Conservation (phyloP, 331 rosid species). For the Ulmus americana region DNA sequence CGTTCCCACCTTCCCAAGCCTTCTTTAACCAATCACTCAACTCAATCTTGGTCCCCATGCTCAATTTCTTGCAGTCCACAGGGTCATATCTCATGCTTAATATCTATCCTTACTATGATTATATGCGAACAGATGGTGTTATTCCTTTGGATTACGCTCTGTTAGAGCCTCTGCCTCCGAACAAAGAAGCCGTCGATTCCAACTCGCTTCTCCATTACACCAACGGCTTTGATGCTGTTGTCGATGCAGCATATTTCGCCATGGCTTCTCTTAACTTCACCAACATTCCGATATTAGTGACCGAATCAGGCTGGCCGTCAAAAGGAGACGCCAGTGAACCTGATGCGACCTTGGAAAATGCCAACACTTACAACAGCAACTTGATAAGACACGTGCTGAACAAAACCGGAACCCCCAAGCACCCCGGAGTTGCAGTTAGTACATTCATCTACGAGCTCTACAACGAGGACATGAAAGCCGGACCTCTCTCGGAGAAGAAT, state of each 20-base stretch:
- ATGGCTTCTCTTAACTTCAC: slow-evolving; percentile 78
- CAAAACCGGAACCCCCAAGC: slow-evolving; percentile 89
- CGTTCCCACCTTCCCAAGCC: slow-evolving; percentile 94
- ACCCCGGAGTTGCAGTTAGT: slow-evolving; percentile 71
- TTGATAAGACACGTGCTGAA: slow-evolving; percentile 70
- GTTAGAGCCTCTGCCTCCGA: slow-evolving; percentile 65
- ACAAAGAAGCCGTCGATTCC: slow-evolving; percentile 83
- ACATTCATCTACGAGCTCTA: slow-evolving; percentile 86
- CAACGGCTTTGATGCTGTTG: slow-evolving; percentile 86
- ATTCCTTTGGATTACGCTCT: slow-evolving; percentile 82
- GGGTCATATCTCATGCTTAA: slow-evolving; percentile 73
- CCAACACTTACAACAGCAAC: slow-evolving; percentile 89
- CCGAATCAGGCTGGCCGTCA: slow-evolving; percentile 97
- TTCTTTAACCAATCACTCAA: slow-evolving; percentile 64
- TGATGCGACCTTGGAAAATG: slow-evolving; percentile 82
- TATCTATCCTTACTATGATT: slow-evolving; percentile 86
- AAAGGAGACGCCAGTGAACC: slow-evolving; percentile 71
- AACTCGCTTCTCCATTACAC: slow-evolving; percentile 80
- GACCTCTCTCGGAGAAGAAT: slow-evolving; percentile 72
- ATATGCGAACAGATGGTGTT: slow-evolving; percentile 73
- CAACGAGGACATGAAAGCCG: slow-evolving; percentile 68
- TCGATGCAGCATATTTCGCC: slow-evolving; percentile 81
- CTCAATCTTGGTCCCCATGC: slow-evolving; percentile 63
- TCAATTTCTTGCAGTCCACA: slow-evolving; percentile 77
- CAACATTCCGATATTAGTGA: slow-evolving; percentile 63